These are phyloP conservation scores for Gaertneriomyces sp. DNA, from an alignment of 192 early-diverging fungal genomes.

Conservation along the genomic window DNA sequence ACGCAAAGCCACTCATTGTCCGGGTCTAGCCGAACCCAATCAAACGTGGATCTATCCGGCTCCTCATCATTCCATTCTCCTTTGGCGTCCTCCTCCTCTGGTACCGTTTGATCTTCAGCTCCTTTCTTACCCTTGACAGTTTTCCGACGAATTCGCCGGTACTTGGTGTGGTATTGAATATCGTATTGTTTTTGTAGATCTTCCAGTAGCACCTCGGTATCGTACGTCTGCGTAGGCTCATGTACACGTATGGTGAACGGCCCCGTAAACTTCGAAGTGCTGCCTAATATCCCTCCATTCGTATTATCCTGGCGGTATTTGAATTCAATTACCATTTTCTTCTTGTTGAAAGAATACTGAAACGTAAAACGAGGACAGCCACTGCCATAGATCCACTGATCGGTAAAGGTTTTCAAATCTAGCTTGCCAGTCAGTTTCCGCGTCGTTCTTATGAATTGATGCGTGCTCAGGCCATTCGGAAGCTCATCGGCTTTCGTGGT, in stretches of 20 bases:
- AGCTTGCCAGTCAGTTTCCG: conserved; percentile 76
- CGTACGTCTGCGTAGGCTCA: conserved; percentile 56
- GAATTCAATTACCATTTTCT: conserved; percentile 94
- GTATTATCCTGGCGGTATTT: conserved; percentile 45
- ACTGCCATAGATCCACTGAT: conserved; percentile 92
- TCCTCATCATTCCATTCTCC: conserved; percentile 70
- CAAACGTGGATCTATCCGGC: conserved; percentile 73
- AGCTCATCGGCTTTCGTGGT: conserved; percentile 57
- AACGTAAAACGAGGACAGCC: conserved; percentile 85
- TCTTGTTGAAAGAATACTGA: conserved; percentile 83
- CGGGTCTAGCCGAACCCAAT: conserved; percentile 95
- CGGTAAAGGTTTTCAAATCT: conserved; percentile 76
- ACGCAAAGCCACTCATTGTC: conserved; percentile 91
- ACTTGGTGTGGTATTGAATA: conserved; percentile 95
- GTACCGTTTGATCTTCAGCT: conserved; percentile 42
- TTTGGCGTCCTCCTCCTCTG: conserved; percentile 41
- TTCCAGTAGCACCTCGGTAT: conserved; percentile 66
- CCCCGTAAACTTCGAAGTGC: conserved; percentile 50
- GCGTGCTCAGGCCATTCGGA: conserved; percentile 43
- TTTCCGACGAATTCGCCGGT: conserved; percentile 89
- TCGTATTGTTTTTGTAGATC: conserved; percentile 73
- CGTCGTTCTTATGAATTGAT: conserved; percentile 68
- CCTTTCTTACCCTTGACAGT: conserved; percentile 52
- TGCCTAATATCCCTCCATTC: conserved; percentile 41
- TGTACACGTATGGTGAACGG: conserved; percentile 55